A percentile compares a stretch with the other conserved stretches of the same genome.
phyloP scores from a whole-genome alignment of 805 yeast species.

The Cyberlindnera lachancei region DNA sequence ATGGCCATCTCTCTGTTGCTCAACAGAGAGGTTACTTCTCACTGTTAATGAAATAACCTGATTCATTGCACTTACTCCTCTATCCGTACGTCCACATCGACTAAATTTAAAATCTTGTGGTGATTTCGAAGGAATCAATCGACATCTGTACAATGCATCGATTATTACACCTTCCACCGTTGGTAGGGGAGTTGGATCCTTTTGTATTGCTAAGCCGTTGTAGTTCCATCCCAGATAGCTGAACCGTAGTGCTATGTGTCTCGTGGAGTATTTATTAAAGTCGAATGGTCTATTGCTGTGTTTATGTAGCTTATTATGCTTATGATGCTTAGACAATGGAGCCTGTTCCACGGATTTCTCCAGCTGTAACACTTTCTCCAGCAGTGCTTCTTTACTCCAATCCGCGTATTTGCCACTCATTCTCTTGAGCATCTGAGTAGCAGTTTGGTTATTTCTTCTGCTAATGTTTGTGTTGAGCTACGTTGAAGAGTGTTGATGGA shows the following conservation, averaged over 20 bases:
- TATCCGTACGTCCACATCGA: slow-evolving; percentile 91
- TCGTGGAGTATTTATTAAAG: slow-evolving; percentile 49
- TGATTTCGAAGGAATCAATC: slow-evolving; percentile 45
- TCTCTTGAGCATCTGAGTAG: no score
- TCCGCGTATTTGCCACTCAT: slow-evolving; percentile 32
- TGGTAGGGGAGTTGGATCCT: slow-evolving; percentile 67
- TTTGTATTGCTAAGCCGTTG: slow-evolving; percentile 82
- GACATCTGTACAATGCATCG: slow-evolving; percentile 61
- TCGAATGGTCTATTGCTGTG: slow-evolving; percentile 43
- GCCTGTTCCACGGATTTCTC: slow-evolving; percentile 30
- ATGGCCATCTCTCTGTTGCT: slow-evolving; percentile 63
- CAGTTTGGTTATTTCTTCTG: no score
- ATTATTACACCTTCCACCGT: slow-evolving; percentile 79
- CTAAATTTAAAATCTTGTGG: slow-evolving; percentile 67
- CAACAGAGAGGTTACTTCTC: slow-evolving; percentile 57
- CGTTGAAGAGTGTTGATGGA: no score
- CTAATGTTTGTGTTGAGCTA: no score
- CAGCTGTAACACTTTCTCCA: slow-evolving; percentile 46
- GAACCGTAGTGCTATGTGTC: slow-evolving; percentile 75
- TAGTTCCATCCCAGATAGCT: slow-evolving; percentile 94
- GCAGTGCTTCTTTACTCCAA: slow-evolving; percentile 64
- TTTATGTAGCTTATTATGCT: slow-evolving; percentile 5
- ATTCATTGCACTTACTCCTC: slow-evolving; percentile 95
- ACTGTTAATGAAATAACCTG: slow-evolving; percentile 82
- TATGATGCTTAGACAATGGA: slow-evolving; percentile 1